phyloP scores from a whole-genome alignment of 306 rosid genomes.

The Cucumis cinereus region DNA sequence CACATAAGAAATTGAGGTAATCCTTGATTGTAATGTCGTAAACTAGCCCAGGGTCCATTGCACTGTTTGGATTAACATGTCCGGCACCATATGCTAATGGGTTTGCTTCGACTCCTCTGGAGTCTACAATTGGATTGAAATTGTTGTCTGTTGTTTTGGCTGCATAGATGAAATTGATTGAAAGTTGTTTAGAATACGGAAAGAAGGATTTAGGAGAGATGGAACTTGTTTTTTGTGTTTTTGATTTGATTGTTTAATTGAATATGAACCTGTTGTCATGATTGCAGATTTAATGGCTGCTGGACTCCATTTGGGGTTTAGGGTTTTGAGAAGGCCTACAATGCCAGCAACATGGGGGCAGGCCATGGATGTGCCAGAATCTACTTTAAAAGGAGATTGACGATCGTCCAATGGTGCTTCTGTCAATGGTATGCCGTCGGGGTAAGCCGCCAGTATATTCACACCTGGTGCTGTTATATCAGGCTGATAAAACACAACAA shows the following conservation, averaged over 20 bases:
- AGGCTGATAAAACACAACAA: constrained; percentile 17
- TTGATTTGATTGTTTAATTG: not conserved
- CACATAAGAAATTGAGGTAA: constrained; percentile 47
- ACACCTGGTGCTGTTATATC: constrained; percentile 56
- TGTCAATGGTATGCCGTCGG: constrained; percentile 12
- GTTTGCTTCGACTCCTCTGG: constrained; percentile 9
- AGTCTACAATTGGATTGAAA: constrained; percentile 2
- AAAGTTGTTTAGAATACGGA: not conserved
- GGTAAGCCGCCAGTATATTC: constrained; percentile 32
- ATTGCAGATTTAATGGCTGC: not conserved
- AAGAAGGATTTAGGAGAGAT: not conserved
- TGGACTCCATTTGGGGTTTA: constrained; percentile 22
- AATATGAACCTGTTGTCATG: not conserved
- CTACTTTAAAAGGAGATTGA: constrained; percentile 8
- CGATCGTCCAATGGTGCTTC: constrained; percentile 16
- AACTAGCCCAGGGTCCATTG: constrained; percentile 49
- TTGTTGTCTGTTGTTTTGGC: constrained; percentile 20
- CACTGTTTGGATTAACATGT: constrained; percentile 38
- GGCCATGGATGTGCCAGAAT: constrained; percentile 55
- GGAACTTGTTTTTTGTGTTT: not conserved
- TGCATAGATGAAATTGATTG: constrained; percentile 5
- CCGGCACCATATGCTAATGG: constrained; percentile 42
- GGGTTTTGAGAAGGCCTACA: constrained; percentile 35
- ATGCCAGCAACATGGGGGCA: constrained; percentile 59
- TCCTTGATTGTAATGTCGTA: constrained; percentile 29